These are phyloP conservation scores for Grigorovia humatica DNA, from an alignment of 805 yeast genomes.

Conservation along the genomic window DNA sequence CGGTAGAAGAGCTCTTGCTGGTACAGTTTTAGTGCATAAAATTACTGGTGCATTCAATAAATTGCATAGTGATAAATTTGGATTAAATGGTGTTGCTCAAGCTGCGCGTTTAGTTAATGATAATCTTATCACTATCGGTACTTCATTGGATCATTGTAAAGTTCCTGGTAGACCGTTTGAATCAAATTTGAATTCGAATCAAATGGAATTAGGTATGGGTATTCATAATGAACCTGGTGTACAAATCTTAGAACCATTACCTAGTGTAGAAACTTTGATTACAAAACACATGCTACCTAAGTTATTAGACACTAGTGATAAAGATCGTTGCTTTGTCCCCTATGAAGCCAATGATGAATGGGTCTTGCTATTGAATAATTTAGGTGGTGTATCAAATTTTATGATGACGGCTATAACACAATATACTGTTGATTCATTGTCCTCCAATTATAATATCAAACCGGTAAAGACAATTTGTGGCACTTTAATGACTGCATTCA, in stretches of 20 bases:
- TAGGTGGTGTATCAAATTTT: constrained; percentile 81
- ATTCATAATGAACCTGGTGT: constrained; percentile 93
- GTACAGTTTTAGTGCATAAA: constrained; percentile 81
- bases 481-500: constrained; percentile 78
- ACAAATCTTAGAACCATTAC: constrained; percentile 43
- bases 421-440: constrained; percentile 43
- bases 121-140: constrained; percentile 76
- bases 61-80: constrained; percentile 29
- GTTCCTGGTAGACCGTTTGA: constrained; percentile 74
- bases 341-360: constrained; percentile 57
- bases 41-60: constrained; percentile 66
- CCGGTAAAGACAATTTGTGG: constrained; percentile 70
- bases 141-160: constrained; percentile 79
- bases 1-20: constrained; percentile 91
- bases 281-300: constrained; percentile 48
- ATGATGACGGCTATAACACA: constrained; percentile 67
- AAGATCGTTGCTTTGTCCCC: constrained; percentile 72
- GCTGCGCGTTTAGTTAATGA: constrained; percentile 53
- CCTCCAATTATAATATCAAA: constrained; percentile 39
- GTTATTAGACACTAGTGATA: constrained; percentile 51
- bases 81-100: constrained; percentile 42
- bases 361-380: constrained; percentile 65
- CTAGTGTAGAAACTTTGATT: constrained; percentile 53
- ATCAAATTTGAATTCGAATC: constrained; percentile 42
- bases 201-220: constrained; percentile 90